Evolutionary conservation across 2,329 filamentous ascomycete genomes (phyloP).

Genomic region (Aspergillus bombycis): DNA sequence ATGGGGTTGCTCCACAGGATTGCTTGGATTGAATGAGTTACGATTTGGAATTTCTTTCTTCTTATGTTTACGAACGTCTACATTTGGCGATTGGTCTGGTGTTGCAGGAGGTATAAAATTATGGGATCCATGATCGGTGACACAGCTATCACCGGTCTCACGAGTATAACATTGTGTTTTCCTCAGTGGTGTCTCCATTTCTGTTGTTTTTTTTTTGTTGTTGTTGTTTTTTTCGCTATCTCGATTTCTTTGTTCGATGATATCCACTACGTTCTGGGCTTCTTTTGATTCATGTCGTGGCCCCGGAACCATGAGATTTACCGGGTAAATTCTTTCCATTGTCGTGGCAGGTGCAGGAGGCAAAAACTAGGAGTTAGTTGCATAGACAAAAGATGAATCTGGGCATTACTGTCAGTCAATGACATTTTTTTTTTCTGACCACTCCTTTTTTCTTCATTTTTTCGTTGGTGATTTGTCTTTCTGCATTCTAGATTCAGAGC

Average conservation of each 20-base stretch:
- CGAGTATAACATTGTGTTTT: constrained; percentile 7
- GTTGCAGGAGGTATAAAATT: constrained; percentile 12
- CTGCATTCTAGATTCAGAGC: neutral
- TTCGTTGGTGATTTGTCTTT: neutral
- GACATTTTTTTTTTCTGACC: neutral
- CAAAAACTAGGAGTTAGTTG: constrained; percentile 13
- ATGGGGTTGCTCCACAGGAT: neutral
- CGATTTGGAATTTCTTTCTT: constrained; percentile 18
- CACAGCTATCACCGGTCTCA: constrained; percentile 7
- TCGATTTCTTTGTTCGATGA: constrained; percentile 22
- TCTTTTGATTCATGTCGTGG: constrained; percentile 1
- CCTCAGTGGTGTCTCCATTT: constrained; percentile 1
- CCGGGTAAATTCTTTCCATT: constrained; percentile 4
- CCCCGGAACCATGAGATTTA: constrained; percentile 3
- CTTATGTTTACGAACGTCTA: constrained; percentile 17
- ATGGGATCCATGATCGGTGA: neutral
- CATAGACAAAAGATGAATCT: constrained; percentile 13
- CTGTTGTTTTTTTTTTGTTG: constrained; percentile 5
- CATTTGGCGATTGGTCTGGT: constrained; percentile 16
- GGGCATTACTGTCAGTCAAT: neutral
- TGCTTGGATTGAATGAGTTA: constrained; percentile 20
- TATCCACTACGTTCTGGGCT: constrained; percentile 29
- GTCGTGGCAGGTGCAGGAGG: constrained; percentile 6
- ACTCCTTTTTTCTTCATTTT: neutral
- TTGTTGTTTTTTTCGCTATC: constrained; percentile 16